Evolutionary conservation across 2,329 filamentous ascomycete genomes (phyloP).

Genomic region (Talaromyces sp.): DNA sequence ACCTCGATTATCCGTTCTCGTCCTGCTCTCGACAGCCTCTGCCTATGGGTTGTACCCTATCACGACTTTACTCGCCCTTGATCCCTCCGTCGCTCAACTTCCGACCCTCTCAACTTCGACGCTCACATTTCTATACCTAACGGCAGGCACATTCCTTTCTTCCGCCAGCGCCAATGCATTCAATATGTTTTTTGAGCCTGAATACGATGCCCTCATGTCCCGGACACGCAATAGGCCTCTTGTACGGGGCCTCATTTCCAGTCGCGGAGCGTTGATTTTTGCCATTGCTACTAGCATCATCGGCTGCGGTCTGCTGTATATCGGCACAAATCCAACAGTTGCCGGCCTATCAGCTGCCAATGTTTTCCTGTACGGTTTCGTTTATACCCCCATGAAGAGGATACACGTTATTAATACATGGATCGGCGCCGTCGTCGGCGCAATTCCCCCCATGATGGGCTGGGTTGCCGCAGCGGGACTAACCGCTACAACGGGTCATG

Average conservation of each 20-base stretch:
- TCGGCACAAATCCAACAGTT: constrained; percentile 90
- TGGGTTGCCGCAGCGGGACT: constrained; percentile 94
- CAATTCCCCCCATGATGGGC: constrained; percentile 93
- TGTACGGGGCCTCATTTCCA: constrained; percentile 71
- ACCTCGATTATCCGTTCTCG: constrained; percentile 83
- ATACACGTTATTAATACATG: constrained; percentile 86
- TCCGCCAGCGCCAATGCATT: constrained; percentile 88
- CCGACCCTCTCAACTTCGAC: constrained; percentile 67
- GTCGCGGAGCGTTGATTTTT: constrained; percentile 68
- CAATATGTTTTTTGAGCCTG: constrained; percentile 94
- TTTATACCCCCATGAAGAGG: constrained; percentile 90
- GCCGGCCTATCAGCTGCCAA: constrained; percentile 79
- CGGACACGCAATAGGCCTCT: constrained; percentile 88
- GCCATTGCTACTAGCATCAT: constrained; percentile 65
- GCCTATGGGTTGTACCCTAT: constrained; percentile 92
- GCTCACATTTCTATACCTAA: constrained; percentile 86
- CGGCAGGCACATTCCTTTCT: constrained; percentile 79
- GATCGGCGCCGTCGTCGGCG: constrained; percentile 87
- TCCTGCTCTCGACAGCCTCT: constrained; percentile 84
- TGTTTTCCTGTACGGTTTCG: constrained; percentile 80
- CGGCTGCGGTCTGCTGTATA: constrained; percentile 71
- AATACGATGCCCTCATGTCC: constrained; percentile 86
- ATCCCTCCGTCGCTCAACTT: constrained; percentile 57
- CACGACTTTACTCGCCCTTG: constrained; percentile 77
- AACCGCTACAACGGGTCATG: constrained; percentile 64